Evolutionary conservation across 2,329 filamentous ascomycete species (phyloP).

Genomic region (Cordyceps militaris): DNA sequence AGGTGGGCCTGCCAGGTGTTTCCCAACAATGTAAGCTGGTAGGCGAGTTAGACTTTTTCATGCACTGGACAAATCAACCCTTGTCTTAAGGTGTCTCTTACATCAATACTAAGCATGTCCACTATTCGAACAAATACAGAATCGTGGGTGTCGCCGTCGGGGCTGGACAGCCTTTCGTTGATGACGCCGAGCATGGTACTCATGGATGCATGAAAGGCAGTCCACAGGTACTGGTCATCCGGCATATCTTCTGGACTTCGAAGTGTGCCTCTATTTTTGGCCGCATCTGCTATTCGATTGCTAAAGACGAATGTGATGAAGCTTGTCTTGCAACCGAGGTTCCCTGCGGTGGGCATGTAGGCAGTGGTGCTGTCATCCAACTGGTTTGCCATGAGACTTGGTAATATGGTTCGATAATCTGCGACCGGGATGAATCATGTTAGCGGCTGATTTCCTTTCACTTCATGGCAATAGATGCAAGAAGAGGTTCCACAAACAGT

Average conservation of each 20-base stretch:
- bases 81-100: not conserved
- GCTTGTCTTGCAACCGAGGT: slow-evolving; percentile 8
- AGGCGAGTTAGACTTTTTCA: not conserved
- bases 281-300: slow-evolving; percentile 9
- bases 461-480: not conserved
- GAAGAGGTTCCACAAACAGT: not conserved
- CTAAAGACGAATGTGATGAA: slow-evolving; percentile 8
- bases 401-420: slow-evolving; percentile 6
- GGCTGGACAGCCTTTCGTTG: slow-evolving; percentile 1
- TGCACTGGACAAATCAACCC: not conserved
- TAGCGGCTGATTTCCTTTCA: not conserved
- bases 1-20: slow-evolving; percentile 8
- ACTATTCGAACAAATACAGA: slow-evolving; percentile 5
- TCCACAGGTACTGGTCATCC: not conserved
- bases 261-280: not conserved
- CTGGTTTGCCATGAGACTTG: not conserved
- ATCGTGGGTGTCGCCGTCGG: not conserved
- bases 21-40: slow-evolving; percentile 1
- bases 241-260: slow-evolving; percentile 5
- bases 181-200: not conserved
- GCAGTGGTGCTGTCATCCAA: not conserved
- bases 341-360: not conserved
- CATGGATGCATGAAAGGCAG: slow-evolving; percentile 3
- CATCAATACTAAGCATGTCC: slow-evolving; percentile 6
- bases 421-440: not conserved